These are phyloP conservation scores for Seiridium unicorne DNA, from an alignment of 2,329 filamentous ascomycete species.

Conservation along the genomic window DNA sequence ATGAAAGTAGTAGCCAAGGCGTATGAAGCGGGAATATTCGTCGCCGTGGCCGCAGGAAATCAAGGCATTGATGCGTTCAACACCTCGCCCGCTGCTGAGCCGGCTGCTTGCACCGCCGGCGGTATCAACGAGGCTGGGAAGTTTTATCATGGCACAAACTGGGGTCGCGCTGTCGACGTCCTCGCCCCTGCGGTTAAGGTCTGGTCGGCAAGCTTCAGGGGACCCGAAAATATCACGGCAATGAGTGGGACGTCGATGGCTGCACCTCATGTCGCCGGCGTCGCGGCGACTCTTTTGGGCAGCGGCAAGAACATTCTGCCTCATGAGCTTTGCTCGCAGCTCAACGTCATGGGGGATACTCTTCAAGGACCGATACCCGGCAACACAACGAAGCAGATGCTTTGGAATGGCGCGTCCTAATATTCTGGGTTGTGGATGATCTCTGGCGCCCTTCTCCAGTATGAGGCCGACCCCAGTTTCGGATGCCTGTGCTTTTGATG, in stretches of 20 bases:
- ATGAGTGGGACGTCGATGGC: background rate
- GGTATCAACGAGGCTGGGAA: conserved; percentile 11
- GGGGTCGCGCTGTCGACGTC: conserved; percentile 14
- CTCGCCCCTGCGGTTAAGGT: conserved; percentile 15
- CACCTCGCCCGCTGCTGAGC: conserved; percentile 16
- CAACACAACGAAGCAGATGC: no score
- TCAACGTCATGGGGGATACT: no score
- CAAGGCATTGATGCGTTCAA: conserved; percentile 15
- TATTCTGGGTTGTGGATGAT: background rate
- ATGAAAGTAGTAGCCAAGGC: conserved; percentile 14
- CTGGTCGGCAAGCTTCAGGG: background rate
- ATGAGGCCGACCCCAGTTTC: no score
- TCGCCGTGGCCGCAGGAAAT: conserved; percentile 20
- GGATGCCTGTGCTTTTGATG: no score
- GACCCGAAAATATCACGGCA: background rate
- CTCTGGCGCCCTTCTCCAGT: no score
- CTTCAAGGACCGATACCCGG: no score
- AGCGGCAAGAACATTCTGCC: no score
- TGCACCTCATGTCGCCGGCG: conserved; percentile 8
- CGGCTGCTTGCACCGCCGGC: conserved; percentile 18
- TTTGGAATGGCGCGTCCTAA: background rate
- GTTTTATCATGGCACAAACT: conserved; percentile 16
- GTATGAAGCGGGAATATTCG: conserved; percentile 13
- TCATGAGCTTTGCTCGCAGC: no score
- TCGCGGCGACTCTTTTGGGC: conserved; percentile 7